Evolutionary conservation across 1,284 basidiomycete genomes (phyloP).

Genomic region (Leccinum fallax): DNA sequence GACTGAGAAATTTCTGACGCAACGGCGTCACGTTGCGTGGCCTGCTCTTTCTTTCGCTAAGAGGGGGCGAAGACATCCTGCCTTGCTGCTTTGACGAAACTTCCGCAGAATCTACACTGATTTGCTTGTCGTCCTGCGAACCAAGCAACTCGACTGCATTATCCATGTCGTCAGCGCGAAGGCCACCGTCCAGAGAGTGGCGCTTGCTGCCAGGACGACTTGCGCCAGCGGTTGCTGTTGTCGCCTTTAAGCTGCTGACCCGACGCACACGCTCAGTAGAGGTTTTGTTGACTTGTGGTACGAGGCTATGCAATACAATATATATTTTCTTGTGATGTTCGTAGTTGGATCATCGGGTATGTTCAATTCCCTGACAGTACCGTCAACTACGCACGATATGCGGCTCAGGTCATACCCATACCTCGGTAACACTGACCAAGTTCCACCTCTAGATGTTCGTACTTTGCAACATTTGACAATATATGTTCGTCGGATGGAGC

Average conservation of each 20-base stretch:
- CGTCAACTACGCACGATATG: no score
- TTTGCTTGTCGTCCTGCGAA: not conserved
- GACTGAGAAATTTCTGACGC: constrained; percentile 3
- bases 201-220: not conserved
- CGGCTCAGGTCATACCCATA: no score
- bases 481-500: no score
- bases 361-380: no score
- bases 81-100: not conserved
- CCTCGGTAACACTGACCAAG: no score
- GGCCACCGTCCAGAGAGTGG: constrained; percentile 7
- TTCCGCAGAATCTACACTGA: not conserved
- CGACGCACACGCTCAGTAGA: not conserved
- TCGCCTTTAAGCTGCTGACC: constrained; percentile 1
- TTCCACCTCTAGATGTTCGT: no score
- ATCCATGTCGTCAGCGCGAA: not conserved
- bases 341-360: no score
- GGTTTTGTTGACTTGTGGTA: not conserved
- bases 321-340: no score
- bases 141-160: not conserved
- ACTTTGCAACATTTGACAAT: no score
- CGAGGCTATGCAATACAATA: not conserved
- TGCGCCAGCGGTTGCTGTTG: not conserved
- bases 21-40: constrained; percentile 20
- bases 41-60: not conserved
- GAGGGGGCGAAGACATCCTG: not conserved